Base-by-base conservation (phyloP, 805 yeast species). In the Metschnikowia picachoensis region DNA sequence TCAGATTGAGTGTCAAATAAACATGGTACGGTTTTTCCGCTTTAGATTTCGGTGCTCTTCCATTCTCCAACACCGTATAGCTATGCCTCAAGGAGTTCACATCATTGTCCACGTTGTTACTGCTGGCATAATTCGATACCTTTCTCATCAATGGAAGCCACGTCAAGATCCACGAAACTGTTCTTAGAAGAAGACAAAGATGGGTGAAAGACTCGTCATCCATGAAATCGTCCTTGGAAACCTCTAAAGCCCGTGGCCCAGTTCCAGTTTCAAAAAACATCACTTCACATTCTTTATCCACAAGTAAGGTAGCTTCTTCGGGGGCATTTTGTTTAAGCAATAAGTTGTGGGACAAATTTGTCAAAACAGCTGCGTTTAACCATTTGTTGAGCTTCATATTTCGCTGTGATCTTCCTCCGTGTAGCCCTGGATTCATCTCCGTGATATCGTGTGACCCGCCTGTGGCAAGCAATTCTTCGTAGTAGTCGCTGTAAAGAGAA, bases 141-240 rank as follows among this genome's bases (percentile, higher is more conserved):
- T 77, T 76, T 44, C 77, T 70, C 58, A 82, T 63, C 5, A 58
- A 58, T 0, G 87, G 84, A 37, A 87, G 68, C 86, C 90, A 83
- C 14, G 68, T 56, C 35, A 79, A 61, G 3, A 82, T 66, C 82
- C 89, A 79, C 14, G 72, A 65, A 1, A 83, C 52, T 4, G 85
- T 77, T 12, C 77, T 69, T 15, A 81, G 66, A 37, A 87, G 66
- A 43, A 79, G 66, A 11, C 83, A 68, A 3, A 82, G 68, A 16
- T 76, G 72, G 39, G 73, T 73, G 51, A 82, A 72, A 12, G 79
- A 69, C 12, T 74, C 74, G 14, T 68, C 60, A 49, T 80, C 87
- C 37, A 86, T 66, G 12, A 80, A 58, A 50, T 83, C 87, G 20
- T 74, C 74, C 42, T 75, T 74, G 6, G 65, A 63, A 9, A 79